Evolutionary conservation across 495 filamentous ascomycete species (phyloP), one percentile per base, ranked within the genome.

Genomic region (Penicillium simplicissimum): DNA sequence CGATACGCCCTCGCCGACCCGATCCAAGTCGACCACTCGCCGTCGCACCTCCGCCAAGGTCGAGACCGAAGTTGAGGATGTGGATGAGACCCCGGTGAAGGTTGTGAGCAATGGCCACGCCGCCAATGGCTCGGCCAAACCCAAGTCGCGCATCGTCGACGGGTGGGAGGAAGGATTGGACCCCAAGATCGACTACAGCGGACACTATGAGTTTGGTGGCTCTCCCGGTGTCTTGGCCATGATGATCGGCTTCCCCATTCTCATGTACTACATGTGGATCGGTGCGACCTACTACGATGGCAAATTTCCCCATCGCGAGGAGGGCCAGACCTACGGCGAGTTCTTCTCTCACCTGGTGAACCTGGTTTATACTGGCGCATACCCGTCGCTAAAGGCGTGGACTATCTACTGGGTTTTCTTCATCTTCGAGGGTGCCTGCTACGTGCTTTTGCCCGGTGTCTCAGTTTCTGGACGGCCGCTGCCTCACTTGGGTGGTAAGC

Each of bases 251-350:
- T 98, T 97, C 75, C 95, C 95, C 13, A 37, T 89, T 45, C 81
- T 98, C 62, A 98, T 98, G 95, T 97, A 89, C 81, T 97, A 96
- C 80, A 94, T 98, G 91, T 98, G 94, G 94, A 88, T 96, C 71
- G 95, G 95, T 33, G 90, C 93, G 40, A 91, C 87, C 48, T 94
- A 92, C 75, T 98, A 96, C 72, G 79, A 91, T 75, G 92, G 92
- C 61, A 86, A 90, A 62, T 81, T 96, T 59, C 94, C 94, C 21
- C 74, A 75, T 55, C 90, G 85, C 31, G 76, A 76, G n/a, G 70
- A 81, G 53, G 89, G 82, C 33, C 83, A 97, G 79, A 85, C 77
- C 70, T 81, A 82, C 57, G 57, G 59, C 10, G 85, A 92, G 9
- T 97, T 96, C 67, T 76, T 85, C 51, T 64, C 77, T 57, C 86